phyloP scores from a whole-genome alignment of 768 basidiomycete species.

The Gymnopilus dilepis region DNA sequence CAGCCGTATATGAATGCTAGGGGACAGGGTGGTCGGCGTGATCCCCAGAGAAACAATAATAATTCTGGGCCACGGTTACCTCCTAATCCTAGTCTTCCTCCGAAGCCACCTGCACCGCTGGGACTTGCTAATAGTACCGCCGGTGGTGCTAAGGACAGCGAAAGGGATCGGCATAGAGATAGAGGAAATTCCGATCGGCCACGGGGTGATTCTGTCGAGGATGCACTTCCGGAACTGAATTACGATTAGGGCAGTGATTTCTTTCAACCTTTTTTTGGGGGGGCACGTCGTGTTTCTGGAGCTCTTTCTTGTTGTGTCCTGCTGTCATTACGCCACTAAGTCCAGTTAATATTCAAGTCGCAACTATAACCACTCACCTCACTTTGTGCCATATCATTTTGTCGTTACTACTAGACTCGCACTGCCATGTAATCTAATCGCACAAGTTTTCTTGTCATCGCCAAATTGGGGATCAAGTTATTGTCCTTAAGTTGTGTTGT shows the following conservation, averaged over 20 bases:
- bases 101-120: slow-evolving; percentile 22
- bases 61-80: slow-evolving; percentile 14
- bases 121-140: slow-evolving; percentile 7
- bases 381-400: slow-evolving; percentile 4
- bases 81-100: slow-evolving; percentile 21
- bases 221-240: slow-evolving; percentile 2
- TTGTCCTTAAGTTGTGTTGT: no score
- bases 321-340: background rate
- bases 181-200: background rate
- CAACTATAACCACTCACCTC: slow-evolving; percentile 2
- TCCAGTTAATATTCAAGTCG: background rate
- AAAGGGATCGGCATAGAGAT: slow-evolving; percentile 1
- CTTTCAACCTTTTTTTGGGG: background rate
- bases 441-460: background rate
- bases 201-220: slow-evolving; percentile 8
- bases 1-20: background rate
- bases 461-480: no score
- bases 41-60: background rate
- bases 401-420: slow-evolving; percentile 4
- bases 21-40: slow-evolving; percentile 14
- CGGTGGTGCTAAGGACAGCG: background rate
- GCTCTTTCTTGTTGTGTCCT: background rate
- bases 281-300: background rate
- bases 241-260: slow-evolving; percentile 1
- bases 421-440: background rate